Evolutionary conservation across 2,329 filamentous ascomycete species (phyloP).

Genomic region (Neodidymelliopsis sp.): DNA sequence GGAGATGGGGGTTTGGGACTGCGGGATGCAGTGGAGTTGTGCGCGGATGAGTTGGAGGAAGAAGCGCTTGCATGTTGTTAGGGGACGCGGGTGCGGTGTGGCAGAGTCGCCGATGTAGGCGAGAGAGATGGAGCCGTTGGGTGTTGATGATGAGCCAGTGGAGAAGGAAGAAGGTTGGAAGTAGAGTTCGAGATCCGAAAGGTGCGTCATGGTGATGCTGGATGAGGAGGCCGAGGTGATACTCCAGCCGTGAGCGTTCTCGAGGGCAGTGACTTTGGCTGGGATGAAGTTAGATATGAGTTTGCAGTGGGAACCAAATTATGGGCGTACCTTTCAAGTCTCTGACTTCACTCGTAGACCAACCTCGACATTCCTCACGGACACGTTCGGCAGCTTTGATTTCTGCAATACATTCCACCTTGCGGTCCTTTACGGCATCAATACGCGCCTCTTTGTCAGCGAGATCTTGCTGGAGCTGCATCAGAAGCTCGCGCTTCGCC

Average conservation of each 20-base stretch:
- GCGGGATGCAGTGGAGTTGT: conserved; percentile 68
- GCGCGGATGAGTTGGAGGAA: conserved; percentile 77
- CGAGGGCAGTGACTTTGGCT: conserved; percentile 72
- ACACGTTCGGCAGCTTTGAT: conserved; percentile 84
- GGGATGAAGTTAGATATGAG: conserved; percentile 48
- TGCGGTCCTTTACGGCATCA: conserved; percentile 69
- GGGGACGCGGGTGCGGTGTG: conserved; percentile 61
- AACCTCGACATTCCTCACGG: conserved; percentile 87
- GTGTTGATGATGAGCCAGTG: conserved; percentile 43
- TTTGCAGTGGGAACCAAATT: not conserved
- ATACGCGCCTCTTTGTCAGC: conserved; percentile 72
- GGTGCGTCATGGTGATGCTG: conserved; percentile 76
- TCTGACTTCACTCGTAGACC: conserved; percentile 82
- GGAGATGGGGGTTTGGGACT: conserved; percentile 64
- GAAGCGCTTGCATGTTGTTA: conserved; percentile 74
- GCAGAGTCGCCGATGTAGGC: conserved; percentile 71
- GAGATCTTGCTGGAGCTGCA: conserved; percentile 70
- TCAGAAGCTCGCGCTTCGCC: conserved; percentile 72
- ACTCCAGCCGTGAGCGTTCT: conserved; percentile 73
- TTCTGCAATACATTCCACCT: conserved; percentile 72
- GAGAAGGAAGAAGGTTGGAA: conserved; percentile 72
- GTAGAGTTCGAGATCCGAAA: conserved; percentile 74
- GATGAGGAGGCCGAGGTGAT: conserved; percentile 67
- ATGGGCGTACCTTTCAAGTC: conserved; percentile 72
- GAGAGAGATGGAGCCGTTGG: conserved; percentile 66